phyloP scores from a whole-genome alignment of 2,329 filamentous ascomycete species.

The Hypoxylon sp. region DNA sequence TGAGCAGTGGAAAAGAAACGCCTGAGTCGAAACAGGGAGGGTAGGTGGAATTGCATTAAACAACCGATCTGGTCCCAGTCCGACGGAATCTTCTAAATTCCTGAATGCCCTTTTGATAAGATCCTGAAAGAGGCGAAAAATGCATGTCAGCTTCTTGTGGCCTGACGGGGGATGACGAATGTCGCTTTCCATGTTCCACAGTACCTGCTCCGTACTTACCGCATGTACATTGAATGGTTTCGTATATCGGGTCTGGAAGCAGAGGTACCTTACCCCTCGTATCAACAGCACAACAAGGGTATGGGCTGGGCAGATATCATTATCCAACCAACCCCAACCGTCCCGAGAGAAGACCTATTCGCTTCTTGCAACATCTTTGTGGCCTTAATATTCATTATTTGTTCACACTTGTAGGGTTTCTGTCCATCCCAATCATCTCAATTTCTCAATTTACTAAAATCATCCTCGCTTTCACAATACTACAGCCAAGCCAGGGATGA shows the following conservation, averaged over 20 bases:
- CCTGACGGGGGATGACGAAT: slow-evolving; percentile 39
- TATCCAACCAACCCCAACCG: slow-evolving; percentile 22
- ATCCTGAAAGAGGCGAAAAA: slow-evolving; percentile 22
- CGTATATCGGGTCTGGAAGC: background rate
- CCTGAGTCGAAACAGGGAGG: background rate
- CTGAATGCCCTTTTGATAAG: slow-evolving; percentile 15
- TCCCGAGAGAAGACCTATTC: slow-evolving; percentile 22
- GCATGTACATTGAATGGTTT: slow-evolving; percentile 3
- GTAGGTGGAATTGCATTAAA: slow-evolving; percentile 29
- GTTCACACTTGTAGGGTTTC: slow-evolving; percentile 20
- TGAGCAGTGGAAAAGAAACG: slow-evolving; percentile 11
- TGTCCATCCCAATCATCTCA: slow-evolving; percentile 21
- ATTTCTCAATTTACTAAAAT: no score
- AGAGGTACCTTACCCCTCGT: slow-evolving; percentile 9
- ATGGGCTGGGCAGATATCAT: slow-evolving; percentile 43
- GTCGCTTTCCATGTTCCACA: slow-evolving; percentile 6
- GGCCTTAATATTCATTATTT: slow-evolving; percentile 22
- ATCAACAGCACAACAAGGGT: slow-evolving; percentile 37
- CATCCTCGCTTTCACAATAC: slow-evolving; percentile 8
- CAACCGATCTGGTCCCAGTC: slow-evolving; percentile 36
- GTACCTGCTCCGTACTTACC: slow-evolving; percentile 1
- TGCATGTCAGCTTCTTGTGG: slow-evolving; percentile 42
- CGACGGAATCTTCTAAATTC: slow-evolving; percentile 33
- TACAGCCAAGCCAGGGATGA: slow-evolving; percentile 14
- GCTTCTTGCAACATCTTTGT: slow-evolving; percentile 29